Percentiles rank a stretch among this genome's conserved stretches.
These are phyloP conservation scores for Leptographium radiaticola DNA, from an alignment of 2,329 filamentous ascomycete genomes.

Conservation along the genomic window DNA sequence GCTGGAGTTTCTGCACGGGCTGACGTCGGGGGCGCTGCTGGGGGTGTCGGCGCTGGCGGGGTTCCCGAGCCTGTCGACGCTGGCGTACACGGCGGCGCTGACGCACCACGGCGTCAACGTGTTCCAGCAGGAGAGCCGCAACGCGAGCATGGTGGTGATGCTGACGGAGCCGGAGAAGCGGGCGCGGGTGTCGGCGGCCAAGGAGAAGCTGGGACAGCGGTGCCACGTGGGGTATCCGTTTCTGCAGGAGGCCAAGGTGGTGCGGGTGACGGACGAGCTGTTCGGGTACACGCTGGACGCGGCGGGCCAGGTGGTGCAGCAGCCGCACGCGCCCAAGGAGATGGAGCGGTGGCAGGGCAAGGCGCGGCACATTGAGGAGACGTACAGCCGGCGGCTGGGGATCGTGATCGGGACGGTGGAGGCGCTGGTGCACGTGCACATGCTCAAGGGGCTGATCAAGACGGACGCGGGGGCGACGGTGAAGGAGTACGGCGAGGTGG, in stretches of 20 bases:
- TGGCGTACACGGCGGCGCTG: slow-evolving; percentile 70
- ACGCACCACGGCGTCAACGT: slow-evolving; percentile 86
- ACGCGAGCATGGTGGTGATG: slow-evolving; percentile 91
- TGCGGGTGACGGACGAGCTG: slow-evolving; percentile 81
- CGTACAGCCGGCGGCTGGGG: slow-evolving; percentile 82
- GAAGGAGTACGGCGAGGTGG: slow-evolving; percentile 83
- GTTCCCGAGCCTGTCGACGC: slow-evolving; percentile 78
- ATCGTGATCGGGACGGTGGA: slow-evolving; percentile 80
- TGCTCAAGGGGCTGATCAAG: slow-evolving; percentile 82
- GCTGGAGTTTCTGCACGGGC: slow-evolving; percentile 67
- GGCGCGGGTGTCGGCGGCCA: slow-evolving; percentile 58
- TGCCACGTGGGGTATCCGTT: slow-evolving; percentile 94
- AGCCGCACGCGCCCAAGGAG: slow-evolving; percentile 60
- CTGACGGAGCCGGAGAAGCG: slow-evolving; percentile 61
- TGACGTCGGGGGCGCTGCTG: slow-evolving; percentile 73
- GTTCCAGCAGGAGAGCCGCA: slow-evolving; percentile 90
- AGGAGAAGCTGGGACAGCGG: slow-evolving; percentile 66
- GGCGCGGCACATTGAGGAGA: slow-evolving; percentile 67
- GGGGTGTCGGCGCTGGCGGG: slow-evolving; percentile 77
- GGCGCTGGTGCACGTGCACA: slow-evolving; percentile 80
- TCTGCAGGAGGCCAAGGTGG: slow-evolving; percentile 82
- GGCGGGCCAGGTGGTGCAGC: slow-evolving; percentile 47
- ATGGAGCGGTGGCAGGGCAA: slow-evolving; percentile 78
- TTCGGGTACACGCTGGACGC: slow-evolving; percentile 72
- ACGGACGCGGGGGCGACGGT: slow-evolving; percentile 81